phyloP scores from a whole-genome alignment of 2,329 filamentous ascomycete genomes.

The Penicillium sp. region DNA sequence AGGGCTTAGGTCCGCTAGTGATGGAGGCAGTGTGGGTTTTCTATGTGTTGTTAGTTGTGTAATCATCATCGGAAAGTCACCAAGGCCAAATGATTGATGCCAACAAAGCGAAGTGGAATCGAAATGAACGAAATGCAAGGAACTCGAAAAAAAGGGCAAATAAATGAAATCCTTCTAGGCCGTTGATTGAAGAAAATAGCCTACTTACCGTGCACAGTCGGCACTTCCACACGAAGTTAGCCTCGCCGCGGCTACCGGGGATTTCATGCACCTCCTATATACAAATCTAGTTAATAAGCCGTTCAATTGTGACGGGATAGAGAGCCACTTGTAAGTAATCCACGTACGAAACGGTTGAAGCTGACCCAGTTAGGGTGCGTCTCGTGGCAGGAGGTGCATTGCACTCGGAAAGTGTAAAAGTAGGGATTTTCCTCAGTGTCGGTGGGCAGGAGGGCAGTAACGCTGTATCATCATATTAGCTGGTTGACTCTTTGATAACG shows the following conservation, averaged over 20 bases:
- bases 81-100: neutral
- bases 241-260: slow-evolving; percentile 88
- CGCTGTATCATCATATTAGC: slow-evolving; percentile 52
- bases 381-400: slow-evolving; percentile 97
- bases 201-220: slow-evolving; percentile 85
- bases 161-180: neutral
- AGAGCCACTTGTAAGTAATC: no score
- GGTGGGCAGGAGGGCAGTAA: slow-evolving; percentile 81
- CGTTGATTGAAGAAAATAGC: neutral
- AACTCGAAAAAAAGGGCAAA: neutral
- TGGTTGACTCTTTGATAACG: neutral
- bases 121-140: neutral
- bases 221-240: slow-evolving; percentile 99
- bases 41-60: slow-evolving; percentile 21
- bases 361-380: slow-evolving; percentile 81
- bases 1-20: slow-evolving; percentile 68
- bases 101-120: neutral
- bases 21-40: slow-evolving; percentile 69
- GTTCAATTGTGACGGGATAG: neutral
- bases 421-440: slow-evolving; percentile 81
- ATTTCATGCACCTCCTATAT: slow-evolving; percentile 80
- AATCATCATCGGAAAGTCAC: neutral
- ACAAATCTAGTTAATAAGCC: neutral
- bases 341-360: slow-evolving; percentile 80
- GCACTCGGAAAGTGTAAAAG: slow-evolving; percentile 96